Evolutionary conservation across 2,329 filamentous ascomycete genomes (phyloP).

Genomic region (Tolypocladium endophyticum): DNA sequence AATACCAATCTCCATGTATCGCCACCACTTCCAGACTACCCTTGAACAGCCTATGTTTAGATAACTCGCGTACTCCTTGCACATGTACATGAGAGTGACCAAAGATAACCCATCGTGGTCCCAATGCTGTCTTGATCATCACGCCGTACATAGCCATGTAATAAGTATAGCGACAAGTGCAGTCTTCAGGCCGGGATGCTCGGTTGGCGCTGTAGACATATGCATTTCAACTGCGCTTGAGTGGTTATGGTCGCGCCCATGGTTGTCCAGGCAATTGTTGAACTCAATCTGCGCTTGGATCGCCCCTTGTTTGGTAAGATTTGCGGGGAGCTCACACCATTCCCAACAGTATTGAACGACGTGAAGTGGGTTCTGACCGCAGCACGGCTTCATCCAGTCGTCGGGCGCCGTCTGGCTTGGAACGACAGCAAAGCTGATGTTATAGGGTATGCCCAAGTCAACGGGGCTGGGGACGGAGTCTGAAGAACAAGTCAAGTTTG

Average conservation of each 20-base stretch:
- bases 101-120: no score
- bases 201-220: background rate
- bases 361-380: background rate
- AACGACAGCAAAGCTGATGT: background rate
- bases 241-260: background rate
- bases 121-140: no score
- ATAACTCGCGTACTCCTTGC: no score
- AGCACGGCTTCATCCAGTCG: background rate
- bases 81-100: no score
- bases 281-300: background rate
- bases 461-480: background rate
- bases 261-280: background rate
- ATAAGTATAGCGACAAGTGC: background rate
- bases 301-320: background rate
- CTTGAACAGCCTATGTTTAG: no score
- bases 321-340: background rate
- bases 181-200: background rate
- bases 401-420: background rate
- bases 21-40: no score
- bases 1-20: no score
- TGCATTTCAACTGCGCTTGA: background rate
- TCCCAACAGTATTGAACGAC: background rate
- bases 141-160: background rate
- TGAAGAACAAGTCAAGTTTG: background rate
- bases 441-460: background rate